A percentile compares a stretch with the other conserved stretches of the same genome.
Conservation (phyloP, 176 grass and related monocot genomes). For the Poa annua region DNA sequence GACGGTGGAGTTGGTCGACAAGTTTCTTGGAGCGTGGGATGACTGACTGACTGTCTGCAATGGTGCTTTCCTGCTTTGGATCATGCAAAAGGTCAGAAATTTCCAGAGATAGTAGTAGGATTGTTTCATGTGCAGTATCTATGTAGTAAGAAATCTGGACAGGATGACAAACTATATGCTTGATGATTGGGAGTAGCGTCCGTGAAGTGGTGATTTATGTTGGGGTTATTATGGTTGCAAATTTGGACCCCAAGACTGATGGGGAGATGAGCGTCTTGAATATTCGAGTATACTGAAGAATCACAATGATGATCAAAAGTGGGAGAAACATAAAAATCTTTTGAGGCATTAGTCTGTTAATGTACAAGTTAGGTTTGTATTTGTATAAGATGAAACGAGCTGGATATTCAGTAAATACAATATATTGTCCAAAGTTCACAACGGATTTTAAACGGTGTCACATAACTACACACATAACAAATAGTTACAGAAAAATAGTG, state of each 20-base stretch:
- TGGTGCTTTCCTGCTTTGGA: not conserved
- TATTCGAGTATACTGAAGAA: no score
- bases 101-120: not conserved
- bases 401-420: no score
- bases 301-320: no score
- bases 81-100: conserved; percentile 8
- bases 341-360: no score
- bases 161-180: not conserved
- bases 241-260: not conserved
- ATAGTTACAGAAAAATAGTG: no score
- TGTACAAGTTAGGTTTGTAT: no score
- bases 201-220: not conserved
- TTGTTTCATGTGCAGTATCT: not conserved
- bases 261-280: no score
- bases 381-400: no score
- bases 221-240: not conserved
- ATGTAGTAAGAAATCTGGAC: not conserved
- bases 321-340: no score
- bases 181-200: not conserved
- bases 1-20: conserved; percentile 43
- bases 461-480: no score
- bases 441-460: no score
- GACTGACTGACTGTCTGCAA: not conserved
- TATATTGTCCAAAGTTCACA: no score
- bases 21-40: conserved; percentile 53